Evolutionary conservation across 1,284 basidiomycete species (phyloP), one percentile per base, ranked within the genome.

Genomic region (Ustilago vetiveriae): DNA sequence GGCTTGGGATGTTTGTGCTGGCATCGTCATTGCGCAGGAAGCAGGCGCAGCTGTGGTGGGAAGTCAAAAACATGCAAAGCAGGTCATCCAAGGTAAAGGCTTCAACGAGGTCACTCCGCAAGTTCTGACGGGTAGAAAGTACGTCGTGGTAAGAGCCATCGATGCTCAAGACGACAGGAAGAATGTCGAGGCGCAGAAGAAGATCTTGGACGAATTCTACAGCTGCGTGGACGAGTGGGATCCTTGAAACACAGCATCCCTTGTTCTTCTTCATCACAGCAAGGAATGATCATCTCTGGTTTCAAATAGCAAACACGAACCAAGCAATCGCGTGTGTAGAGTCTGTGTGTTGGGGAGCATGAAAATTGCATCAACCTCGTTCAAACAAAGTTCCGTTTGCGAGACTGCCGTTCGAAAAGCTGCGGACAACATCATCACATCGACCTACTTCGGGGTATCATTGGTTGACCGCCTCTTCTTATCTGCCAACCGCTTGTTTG

Each of bases 11-110:
- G 83, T 76, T 1, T 81, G 89, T 85, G 89, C 95, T 1, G 94
- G 94, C 0, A 88, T 92, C n/a, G 89, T 94, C 64, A 94, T 98
- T 68, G 91, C 92, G 0, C 86, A 91, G 65, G 95, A 97, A 82
- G 92, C 94, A 45, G 79, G 58, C 26, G 75, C 42, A 14, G 66
- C 47, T 40, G 78, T 60, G 8, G 68, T 72, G 16, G 69, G 54
- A 57, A 71, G 50, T 22, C 62, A 60, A 50, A 44, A 14, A 19
- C 75, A 63, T 68, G 77, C 72, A 21, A 71, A 17, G 46, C 54
- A 62, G 46, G 75, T 41, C 14, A 87, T 88, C 27, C 88, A 89
- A 53, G 82, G 82, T 2, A 83, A 84, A 3, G 82, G 84, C 30
- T 83, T 84, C 82, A 57, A 85, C 52, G 5, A 45, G 36, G 86